phyloP scores from a whole-genome alignment of 768 basidiomycete genomes.

The Dentipellis sp. region DNA sequence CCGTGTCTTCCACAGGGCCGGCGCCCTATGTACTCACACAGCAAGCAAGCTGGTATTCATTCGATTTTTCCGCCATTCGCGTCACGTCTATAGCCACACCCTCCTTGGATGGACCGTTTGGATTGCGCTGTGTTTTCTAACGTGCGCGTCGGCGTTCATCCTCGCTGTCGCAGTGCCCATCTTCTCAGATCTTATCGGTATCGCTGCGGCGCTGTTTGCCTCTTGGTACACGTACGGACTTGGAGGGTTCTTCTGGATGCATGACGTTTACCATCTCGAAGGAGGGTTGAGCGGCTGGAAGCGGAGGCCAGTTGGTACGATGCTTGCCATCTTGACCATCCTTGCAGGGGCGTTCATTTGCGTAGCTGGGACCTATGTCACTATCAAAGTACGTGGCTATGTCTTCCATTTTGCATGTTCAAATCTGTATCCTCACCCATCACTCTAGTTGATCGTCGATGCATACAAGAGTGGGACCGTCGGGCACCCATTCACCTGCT shows the following conservation, averaged over 20 bases:
- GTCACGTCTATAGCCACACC: slow-evolving; percentile 43
- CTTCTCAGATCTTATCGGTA: slow-evolving; percentile 44
- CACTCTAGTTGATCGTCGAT: background rate
- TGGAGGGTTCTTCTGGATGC: slow-evolving; percentile 45
- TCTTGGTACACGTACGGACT: slow-evolving; percentile 52
- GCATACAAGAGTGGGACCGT: background rate
- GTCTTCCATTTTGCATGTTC: background rate
- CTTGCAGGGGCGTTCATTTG: slow-evolving; percentile 43
- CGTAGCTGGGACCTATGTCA: slow-evolving; percentile 42
- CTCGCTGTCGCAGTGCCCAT: slow-evolving; percentile 44
- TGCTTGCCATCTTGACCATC: slow-evolving; percentile 33
- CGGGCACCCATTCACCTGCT: background rate
- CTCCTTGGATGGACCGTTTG: slow-evolving; percentile 40
- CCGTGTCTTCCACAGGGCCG: slow-evolving; percentile 22
- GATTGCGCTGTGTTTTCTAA: slow-evolving; percentile 32
- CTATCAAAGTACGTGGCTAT: slow-evolving; percentile 29
- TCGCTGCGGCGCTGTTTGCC: slow-evolving; percentile 44
- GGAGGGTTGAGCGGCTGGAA: slow-evolving; percentile 27
- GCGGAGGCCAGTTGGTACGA: slow-evolving; percentile 24
- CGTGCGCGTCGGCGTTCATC: slow-evolving; percentile 33
- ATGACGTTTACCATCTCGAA: slow-evolving; percentile 35
- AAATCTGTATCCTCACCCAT: background rate
- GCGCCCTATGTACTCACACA: slow-evolving; percentile 39
- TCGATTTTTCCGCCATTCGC: slow-evolving; percentile 37
- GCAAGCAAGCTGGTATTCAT: slow-evolving; percentile 47